phyloP scores from a whole-genome alignment of 2,329 filamentous ascomycete species.

The Paraconiothyrium sp. region DNA sequence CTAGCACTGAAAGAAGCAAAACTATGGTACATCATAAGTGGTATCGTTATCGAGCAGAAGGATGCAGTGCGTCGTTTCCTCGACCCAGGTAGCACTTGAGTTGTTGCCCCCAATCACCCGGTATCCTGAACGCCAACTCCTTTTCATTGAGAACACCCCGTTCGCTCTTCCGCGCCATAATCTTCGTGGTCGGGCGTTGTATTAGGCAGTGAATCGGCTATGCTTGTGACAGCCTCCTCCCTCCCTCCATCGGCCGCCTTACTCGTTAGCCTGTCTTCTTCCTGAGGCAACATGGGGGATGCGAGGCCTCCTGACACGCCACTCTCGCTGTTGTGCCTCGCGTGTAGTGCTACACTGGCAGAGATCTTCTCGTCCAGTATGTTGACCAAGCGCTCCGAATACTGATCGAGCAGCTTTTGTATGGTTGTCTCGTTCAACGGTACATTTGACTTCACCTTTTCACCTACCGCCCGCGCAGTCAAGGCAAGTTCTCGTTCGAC shows the following conservation, averaged over 20 bases:
- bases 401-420: constrained; percentile 74
- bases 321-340: constrained; percentile 46
- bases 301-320: constrained; percentile 24
- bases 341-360: constrained; percentile 49
- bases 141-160: constrained; percentile 3
- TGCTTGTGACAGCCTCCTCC: constrained; percentile 18
- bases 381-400: constrained; percentile 75
- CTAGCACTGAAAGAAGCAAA: neutral
- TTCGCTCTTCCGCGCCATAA: neutral
- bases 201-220: constrained; percentile 7
- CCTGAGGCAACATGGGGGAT: constrained; percentile 20
- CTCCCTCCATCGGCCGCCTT: constrained; percentile 15
- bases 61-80: constrained; percentile 5
- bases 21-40: constrained; percentile 5
- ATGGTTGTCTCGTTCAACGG: constrained; percentile 55
- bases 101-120: neutral
- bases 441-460: constrained; percentile 52
- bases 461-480: constrained; percentile 56
- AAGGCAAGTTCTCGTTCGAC: constrained; percentile 66
- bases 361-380: constrained; percentile 76
- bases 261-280: constrained; percentile 4
- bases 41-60: constrained; percentile 19
- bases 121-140: constrained; percentile 12
- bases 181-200: neutral
- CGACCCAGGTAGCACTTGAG: neutral